phyloP scores from a whole-genome alignment of 129 eudicot genomes.

The Logfia minima region DNA sequence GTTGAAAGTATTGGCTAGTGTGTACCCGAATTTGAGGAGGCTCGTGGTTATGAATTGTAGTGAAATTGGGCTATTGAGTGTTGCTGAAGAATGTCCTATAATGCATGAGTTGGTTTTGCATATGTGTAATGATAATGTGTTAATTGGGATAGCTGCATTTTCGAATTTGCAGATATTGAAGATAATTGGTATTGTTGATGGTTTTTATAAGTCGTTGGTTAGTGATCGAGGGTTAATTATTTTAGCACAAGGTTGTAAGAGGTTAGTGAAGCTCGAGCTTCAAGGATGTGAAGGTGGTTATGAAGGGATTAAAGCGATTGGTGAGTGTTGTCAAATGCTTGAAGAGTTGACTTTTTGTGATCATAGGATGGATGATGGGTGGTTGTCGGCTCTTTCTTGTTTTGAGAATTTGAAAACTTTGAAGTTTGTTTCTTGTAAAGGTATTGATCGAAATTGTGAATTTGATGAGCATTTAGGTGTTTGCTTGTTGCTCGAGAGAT shows the following conservation, averaged over 20 bases:
- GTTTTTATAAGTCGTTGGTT: conserved; percentile 55
- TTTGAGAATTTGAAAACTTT: conserved; percentile 69
- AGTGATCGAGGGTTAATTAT: conserved; percentile 84
- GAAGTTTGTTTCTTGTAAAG: conserved; percentile 59
- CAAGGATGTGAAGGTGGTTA: conserved; percentile 79
- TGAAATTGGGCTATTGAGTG: conserved; percentile 65
- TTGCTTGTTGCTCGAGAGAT: conserved; percentile 54
- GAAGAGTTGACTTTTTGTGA: conserved; percentile 65
- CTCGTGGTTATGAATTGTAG: conserved; percentile 58
- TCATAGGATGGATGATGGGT: conserved; percentile 76
- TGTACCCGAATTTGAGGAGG: conserved; percentile 65
- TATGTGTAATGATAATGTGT: conserved; percentile 54
- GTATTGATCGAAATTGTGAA: conserved; percentile 47
- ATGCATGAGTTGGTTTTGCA: conserved; percentile 72
- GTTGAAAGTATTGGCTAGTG: conserved; percentile 53
- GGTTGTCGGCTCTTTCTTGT: conserved; percentile 71
- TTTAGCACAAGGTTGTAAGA: conserved; percentile 80
- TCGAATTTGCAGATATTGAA: conserved; percentile 57
- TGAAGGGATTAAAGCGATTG: conserved; percentile 80
- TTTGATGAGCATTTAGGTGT: conserved; percentile 56
- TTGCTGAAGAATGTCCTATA: conserved; percentile 62
- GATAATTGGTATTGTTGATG: conserved; percentile 56
- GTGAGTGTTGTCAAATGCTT: conserved; percentile 80
- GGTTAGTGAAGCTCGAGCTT: conserved; percentile 75
- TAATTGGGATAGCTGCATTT: conserved; percentile 65